Conservation (phyloP, 345 rosid genomes). For the Eucalyptus erythrocorys region DNA sequence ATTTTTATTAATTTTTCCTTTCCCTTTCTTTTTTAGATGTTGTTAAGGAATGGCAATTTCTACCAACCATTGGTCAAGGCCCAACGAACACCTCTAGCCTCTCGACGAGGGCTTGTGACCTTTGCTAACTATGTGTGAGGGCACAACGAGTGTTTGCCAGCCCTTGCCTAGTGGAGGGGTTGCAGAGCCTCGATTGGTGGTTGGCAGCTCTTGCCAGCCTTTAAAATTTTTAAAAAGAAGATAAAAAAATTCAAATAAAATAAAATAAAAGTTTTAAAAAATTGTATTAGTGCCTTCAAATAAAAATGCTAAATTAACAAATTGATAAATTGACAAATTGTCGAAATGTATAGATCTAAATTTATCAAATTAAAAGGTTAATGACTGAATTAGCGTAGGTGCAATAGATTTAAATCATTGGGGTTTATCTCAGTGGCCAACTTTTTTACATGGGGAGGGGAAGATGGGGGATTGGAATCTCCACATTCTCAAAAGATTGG, state of each 20-base stretch:
- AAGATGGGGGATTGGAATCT: accelerated
- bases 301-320: no score
- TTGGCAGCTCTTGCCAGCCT: no score
- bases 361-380: no score
- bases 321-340: no score
- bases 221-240: no score
- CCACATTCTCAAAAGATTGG: accelerated
- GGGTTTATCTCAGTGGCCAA: accelerated
- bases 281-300: accelerated
- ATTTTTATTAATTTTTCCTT: no score
- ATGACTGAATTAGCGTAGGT: accelerated
- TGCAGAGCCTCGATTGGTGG: accelerated
- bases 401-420: accelerated
- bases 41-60: no score
- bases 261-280: no score
- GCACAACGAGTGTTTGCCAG: accelerated
- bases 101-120: no score
- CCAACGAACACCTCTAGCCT: accelerated
- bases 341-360: accelerated
- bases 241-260: no score
- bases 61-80: accelerated
- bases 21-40: no score
- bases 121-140: accelerated
- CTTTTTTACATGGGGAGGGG: accelerated
- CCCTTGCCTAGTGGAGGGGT: accelerated